phyloP scores from a whole-genome alignment of 1,284 basidiomycete species.

The Vanrija pseudolonga region DNA sequence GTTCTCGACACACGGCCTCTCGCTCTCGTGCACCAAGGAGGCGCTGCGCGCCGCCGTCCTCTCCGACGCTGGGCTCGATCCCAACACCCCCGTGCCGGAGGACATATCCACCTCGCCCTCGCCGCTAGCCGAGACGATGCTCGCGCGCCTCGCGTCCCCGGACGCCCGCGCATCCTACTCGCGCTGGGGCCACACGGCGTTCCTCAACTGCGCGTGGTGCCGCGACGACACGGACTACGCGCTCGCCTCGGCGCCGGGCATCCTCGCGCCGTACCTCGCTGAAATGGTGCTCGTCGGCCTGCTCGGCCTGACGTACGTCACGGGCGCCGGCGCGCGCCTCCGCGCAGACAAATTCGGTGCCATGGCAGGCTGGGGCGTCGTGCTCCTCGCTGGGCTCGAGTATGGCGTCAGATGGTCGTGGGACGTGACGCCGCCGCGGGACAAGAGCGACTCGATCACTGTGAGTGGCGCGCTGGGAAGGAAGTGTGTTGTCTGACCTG shows the following conservation, averaged over 20 bases:
- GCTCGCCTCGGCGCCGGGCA: constrained; percentile 21
- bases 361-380: constrained; percentile 20
- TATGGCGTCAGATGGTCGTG: constrained; percentile 19
- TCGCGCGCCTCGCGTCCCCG: constrained; percentile 23
- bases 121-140: constrained; percentile 17
- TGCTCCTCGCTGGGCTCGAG: constrained; percentile 9
- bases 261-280: constrained; percentile 24
- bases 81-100: neutral
- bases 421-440: constrained; percentile 19
- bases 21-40: constrained; percentile 20
- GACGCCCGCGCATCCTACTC: constrained; percentile 30
- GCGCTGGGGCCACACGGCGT: constrained; percentile 32
- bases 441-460: constrained; percentile 29
- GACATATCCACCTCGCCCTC: neutral
- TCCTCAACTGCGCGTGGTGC: constrained; percentile 38
- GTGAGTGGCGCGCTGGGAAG: constrained; percentile 25
- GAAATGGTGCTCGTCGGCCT: constrained; percentile 25
- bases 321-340: constrained; percentile 8
- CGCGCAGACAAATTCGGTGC: constrained; percentile 22
- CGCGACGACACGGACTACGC: constrained; percentile 21
- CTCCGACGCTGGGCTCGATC: neutral
- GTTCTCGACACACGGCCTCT: constrained; percentile 23
- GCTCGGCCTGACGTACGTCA: constrained; percentile 18
- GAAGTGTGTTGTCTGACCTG: neutral
- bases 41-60: constrained; percentile 16